Base-by-base conservation (phyloP, 2,329 filamentous ascomycete species). In the Chaetoscypha palmicola region DNA sequence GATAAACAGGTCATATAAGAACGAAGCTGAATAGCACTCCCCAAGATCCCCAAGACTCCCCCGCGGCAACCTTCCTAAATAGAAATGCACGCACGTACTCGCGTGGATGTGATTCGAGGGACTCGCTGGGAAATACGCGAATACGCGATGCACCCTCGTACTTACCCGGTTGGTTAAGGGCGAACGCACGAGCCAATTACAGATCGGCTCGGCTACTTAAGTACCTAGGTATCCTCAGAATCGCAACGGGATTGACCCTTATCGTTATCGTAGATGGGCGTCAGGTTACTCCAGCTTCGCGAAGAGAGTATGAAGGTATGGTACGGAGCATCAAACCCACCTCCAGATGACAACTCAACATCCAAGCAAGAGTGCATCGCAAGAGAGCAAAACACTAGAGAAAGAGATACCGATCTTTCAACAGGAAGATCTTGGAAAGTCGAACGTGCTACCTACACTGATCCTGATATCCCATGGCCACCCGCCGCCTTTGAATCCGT, bases 391-490 rank as follows among this genome's bases (percentile, higher is more conserved):
- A 31, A 3, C 9, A 3, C 4, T 31, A 34, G 4, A 16, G 9
- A 26, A 23, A 11, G 24, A 30, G 11, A 26, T 40, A 14, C 38
- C 38, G 21, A 26, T 21, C 3, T 16, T 20, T 16, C 5, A 21
- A 2, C 38, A 16, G 7, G 23, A 40, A n/a, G 20, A n/a, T 11
- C 16, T 32, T 14, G 22, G 21, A 26, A 12, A 47, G 17, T 22
- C 33, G 11, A 23, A 45, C 12, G 9, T 12, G 1, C 42, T 45
- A 11, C 48, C 45, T 2, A 36, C 32, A 8, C 43, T 55, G 10
- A 16, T 44, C 12, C 38, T 55, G 10, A 48, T 47, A 14, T 53
- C 50, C 4, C 50, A 51, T 31, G 41, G 41, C n/a, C 45, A 53
- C 23, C 39, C 50, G 9, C 50, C 45, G 4, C 50, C 46, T 10